These are phyloP conservation scores for Neurospora hispaniola DNA, from an alignment of 495 filamentous ascomycete species.

Conservation along the genomic window DNA sequence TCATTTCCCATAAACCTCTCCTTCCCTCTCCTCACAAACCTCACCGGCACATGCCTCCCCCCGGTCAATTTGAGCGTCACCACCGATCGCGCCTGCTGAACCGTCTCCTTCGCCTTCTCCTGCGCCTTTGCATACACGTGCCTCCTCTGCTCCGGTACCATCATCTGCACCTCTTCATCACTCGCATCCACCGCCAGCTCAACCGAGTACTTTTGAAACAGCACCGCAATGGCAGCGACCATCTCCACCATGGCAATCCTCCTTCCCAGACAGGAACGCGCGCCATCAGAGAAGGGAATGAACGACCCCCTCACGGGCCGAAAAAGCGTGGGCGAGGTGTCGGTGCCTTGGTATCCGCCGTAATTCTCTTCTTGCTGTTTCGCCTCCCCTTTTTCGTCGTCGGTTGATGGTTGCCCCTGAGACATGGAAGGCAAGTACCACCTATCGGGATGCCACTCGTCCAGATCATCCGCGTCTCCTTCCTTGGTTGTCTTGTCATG, in stretches of 20 bases:
- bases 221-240: slow-evolving; percentile 52
- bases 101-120: slow-evolving; percentile 30
- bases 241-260: slow-evolving; percentile 73
- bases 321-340: slow-evolving; percentile 45
- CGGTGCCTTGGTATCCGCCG: slow-evolving; percentile 42
- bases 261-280: slow-evolving; percentile 55
- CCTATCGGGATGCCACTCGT: slow-evolving; percentile 37
- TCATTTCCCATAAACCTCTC: slow-evolving; percentile 46
- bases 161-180: slow-evolving; percentile 48
- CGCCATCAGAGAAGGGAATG: slow-evolving; percentile 65
- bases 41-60: slow-evolving; percentile 42
- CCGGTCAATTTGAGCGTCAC: slow-evolving; percentile 55
- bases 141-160: slow-evolving; percentile 38
- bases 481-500: slow-evolving; percentile 23
- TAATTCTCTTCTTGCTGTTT: slow-evolving; percentile 40
- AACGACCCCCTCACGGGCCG: slow-evolving; percentile 53
- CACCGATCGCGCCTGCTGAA: slow-evolving; percentile 38
- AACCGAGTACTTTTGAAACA: slow-evolving; percentile 54
- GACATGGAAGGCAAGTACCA: slow-evolving; percentile 27
- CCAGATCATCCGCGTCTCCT: slow-evolving; percentile 28
- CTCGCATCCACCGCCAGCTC: slow-evolving; percentile 50
- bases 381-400: slow-evolving; percentile 12
- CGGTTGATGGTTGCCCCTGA: not conserved
- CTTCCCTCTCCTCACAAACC: slow-evolving; percentile 50
- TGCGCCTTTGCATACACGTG: slow-evolving; percentile 44